Conservation (phyloP, 495 filamentous ascomycete genomes). For the Xylaria flabelliformis region DNA sequence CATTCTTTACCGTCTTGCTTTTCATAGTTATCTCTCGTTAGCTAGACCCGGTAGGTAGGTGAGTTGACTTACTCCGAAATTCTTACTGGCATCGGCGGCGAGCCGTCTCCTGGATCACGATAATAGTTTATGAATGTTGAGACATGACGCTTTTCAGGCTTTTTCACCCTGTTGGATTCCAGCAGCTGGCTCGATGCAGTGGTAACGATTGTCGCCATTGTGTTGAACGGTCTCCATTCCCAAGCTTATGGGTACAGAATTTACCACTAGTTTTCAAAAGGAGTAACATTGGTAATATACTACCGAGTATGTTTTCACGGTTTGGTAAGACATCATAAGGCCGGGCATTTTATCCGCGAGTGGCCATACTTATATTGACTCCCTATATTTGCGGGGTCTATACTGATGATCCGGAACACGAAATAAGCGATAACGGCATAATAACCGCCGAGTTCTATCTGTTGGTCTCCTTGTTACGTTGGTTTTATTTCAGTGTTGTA, state of each 20-base stretch:
- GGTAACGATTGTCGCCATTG: slow-evolving; percentile 18
- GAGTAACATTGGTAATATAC: neutral
- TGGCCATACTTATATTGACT: slow-evolving; percentile 13
- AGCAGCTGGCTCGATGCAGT: slow-evolving; percentile 4
- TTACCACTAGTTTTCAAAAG: neutral
- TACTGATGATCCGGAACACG: slow-evolving; percentile 21
- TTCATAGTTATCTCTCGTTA: neutral
- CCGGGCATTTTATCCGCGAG: slow-evolving; percentile 24
- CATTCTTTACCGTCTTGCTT: slow-evolving; percentile 50
- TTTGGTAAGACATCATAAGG: neutral
- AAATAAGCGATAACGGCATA: neutral
- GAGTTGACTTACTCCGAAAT: slow-evolving; percentile 46
- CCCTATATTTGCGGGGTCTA: slow-evolving; percentile 15
- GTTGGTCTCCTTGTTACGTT: neutral
- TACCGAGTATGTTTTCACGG: too few species aligned
- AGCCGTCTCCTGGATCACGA: slow-evolving; percentile 67
- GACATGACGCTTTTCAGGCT: slow-evolving; percentile 45
- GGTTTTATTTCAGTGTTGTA: neutral
- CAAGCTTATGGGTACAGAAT: neutral
- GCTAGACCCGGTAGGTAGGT: neutral
- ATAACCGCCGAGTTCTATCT: slow-evolving; percentile 23
- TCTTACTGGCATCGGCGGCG: slow-evolving; percentile 57
- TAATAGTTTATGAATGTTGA: slow-evolving; percentile 65
- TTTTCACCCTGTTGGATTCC: neutral
- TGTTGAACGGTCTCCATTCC: neutral